Evolutionary conservation across 164 flowering plant species (phyloP).

Genomic region (Warburgia ugandensis): DNA sequence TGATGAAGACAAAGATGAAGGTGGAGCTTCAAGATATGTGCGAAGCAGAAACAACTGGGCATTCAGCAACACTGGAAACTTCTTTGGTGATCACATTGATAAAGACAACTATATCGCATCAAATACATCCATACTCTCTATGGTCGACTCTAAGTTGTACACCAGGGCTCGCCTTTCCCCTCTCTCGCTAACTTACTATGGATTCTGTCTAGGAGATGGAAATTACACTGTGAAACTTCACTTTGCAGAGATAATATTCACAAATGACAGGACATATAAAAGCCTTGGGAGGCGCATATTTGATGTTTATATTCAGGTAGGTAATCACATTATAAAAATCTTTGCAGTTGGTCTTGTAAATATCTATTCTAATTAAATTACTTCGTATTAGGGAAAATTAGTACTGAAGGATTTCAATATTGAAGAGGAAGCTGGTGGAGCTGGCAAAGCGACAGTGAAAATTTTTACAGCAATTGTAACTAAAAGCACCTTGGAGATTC

Average conservation of each 20-base stretch:
- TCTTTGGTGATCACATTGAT: constrained; percentile 47
- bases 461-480: constrained; percentile 22
- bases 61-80: constrained; percentile 68
- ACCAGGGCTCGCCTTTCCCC: constrained; percentile 60
- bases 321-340: not conserved
- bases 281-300: constrained; percentile 71
- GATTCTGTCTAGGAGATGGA: constrained; percentile 47
- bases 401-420: constrained; percentile 35
- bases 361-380: not conserved
- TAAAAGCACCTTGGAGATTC: constrained; percentile 28
- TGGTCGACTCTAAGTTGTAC: constrained; percentile 38
- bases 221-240: constrained; percentile 52
- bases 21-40: constrained; percentile 41
- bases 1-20: constrained; percentile 47
- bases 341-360: not conserved
- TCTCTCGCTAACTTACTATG: constrained; percentile 51
- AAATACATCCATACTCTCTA: constrained; percentile 15
- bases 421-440: constrained; percentile 30
- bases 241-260: constrained; percentile 65
- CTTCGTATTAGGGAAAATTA: constrained; percentile 20
- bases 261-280: constrained; percentile 36
- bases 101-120: constrained; percentile 19
- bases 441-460: constrained; percentile 12
- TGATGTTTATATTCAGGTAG: constrained; percentile 66
- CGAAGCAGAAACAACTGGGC: constrained; percentile 43